These are phyloP conservation scores for Rosa hybrid DNA, from an alignment of 331 rosid genomes.

Conservation along the genomic window DNA sequence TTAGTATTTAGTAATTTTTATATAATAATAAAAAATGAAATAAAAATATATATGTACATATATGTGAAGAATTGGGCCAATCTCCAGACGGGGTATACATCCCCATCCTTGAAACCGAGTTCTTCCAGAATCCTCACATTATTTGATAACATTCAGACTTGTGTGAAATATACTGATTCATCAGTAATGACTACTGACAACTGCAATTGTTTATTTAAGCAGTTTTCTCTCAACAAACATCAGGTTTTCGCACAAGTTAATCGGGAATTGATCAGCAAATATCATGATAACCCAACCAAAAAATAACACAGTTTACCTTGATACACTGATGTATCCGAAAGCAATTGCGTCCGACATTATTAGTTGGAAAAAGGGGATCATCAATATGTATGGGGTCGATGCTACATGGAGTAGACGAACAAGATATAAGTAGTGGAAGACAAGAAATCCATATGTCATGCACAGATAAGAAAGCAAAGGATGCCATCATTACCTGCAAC, in stretches of 20 bases:
- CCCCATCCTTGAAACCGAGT: background rate
- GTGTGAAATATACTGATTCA: background rate
- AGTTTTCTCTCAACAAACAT: background rate
- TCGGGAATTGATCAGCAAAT: background rate
- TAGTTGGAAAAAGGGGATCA: constrained; percentile 89
- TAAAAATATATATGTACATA: background rate
- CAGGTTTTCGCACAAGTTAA: background rate
- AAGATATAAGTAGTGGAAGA: constrained; percentile 13
- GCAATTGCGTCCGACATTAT: constrained; percentile 98
- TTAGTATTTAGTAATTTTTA: background rate
- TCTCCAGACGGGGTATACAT: background rate
- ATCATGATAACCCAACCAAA: constrained; percentile 12
- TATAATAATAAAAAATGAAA: background rate
- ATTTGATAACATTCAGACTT: background rate
- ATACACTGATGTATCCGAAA: constrained; percentile 97
- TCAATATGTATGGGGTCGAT: constrained; percentile 96
- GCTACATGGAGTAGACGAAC: constrained; percentile 48
- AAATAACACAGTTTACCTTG: constrained; percentile 55
- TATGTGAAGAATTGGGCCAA: background rate
- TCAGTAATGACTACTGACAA: background rate
- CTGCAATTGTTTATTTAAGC: background rate
- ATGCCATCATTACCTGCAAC: constrained; percentile 69
- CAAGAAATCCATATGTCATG: constrained; percentile 12
- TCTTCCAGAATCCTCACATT: background rate
- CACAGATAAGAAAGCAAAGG: constrained; percentile 16